A percentile compares a stretch with the other conserved stretches of the same genome.
These are phyloP conservation scores for Candida smagusa DNA, from an alignment of 1,139 yeast genomes.

Conservation along the genomic window DNA sequence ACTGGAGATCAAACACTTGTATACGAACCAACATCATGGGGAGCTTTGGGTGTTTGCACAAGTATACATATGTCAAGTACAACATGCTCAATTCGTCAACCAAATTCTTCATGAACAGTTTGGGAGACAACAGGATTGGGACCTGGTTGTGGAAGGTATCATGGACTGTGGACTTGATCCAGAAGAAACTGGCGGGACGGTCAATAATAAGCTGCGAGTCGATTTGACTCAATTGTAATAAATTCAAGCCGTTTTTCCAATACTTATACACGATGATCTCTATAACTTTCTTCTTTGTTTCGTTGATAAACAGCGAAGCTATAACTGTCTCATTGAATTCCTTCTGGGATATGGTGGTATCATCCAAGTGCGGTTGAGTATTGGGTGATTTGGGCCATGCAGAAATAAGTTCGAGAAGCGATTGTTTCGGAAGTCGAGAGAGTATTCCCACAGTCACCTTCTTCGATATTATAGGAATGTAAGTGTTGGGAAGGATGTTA, in stretches of 20 bases:
- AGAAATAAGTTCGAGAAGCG: slow-evolving; percentile 31
- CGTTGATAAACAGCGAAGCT: slow-evolving; percentile 13
- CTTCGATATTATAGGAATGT: slow-evolving; percentile 32
- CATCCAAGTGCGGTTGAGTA: slow-evolving; percentile 35
- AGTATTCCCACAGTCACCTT: slow-evolving; percentile 23
- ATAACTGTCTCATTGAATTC: slow-evolving; percentile 24
- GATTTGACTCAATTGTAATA: slow-evolving; percentile 68
- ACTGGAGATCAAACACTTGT: slow-evolving; percentile 60
- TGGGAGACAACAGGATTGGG: slow-evolving; percentile 39
- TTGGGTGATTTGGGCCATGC: slow-evolving; percentile 36
- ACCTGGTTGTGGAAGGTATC: slow-evolving; percentile 34
- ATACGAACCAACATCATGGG: slow-evolving; percentile 62
- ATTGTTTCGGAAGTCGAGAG: slow-evolving; percentile 30
- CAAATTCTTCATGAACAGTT: slow-evolving; percentile 45
- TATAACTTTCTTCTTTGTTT: slow-evolving; percentile 43
- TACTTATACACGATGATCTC: slow-evolving; percentile 51
- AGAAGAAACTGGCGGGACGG: slow-evolving; percentile 47
- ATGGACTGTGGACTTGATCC: slow-evolving; percentile 59
- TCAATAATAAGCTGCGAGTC: slow-evolving; percentile 66
- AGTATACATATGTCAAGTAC: slow-evolving; percentile 58
- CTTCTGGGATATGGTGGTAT: slow-evolving; percentile 16
- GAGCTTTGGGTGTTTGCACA: slow-evolving; percentile 61
- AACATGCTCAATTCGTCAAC: slow-evolving; percentile 46
- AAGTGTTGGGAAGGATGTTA: slow-evolving; percentile 39
- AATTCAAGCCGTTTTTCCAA: slow-evolving; percentile 64